These are phyloP conservation scores for Pseudotulostoma volvatum DNA, from an alignment of 495 filamentous ascomycete genomes.

Conservation along the genomic window DNA sequence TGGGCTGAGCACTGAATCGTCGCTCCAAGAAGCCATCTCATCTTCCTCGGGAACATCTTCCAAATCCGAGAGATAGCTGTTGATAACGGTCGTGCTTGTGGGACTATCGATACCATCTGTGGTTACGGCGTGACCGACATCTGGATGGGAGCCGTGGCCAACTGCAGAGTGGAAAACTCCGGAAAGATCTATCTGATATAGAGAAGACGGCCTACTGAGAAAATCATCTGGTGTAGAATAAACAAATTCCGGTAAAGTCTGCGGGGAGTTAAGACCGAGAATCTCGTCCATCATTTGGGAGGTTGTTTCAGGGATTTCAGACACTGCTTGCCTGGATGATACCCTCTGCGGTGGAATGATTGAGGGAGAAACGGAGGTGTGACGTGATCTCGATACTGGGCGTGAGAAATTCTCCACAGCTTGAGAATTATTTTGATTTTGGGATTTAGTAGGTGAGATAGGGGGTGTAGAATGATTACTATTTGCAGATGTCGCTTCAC, in stretches of 20 bases:
- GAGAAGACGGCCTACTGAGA: conserved; percentile 9
- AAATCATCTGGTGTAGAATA: conserved; percentile 15
- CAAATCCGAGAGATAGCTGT: conserved; percentile 29
- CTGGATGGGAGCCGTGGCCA: too few relatives aligned
- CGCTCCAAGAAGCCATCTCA: conserved; percentile 19
- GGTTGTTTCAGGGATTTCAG: conserved; percentile 22
- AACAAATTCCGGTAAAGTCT: conserved; percentile 20
- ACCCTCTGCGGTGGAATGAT: conserved; percentile 15
- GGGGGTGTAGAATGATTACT: conserved; percentile 11
- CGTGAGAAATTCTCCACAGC: conserved; percentile 35
- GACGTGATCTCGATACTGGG: conserved; percentile 23
- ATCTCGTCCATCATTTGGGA: conserved; percentile 30
- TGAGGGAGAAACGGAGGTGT: conserved; percentile 17
- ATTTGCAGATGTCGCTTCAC: conserved; percentile 10
- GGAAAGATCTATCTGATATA: conserved; percentile 9
- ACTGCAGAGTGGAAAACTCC: conserved; percentile 8
- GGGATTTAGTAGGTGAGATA: too few relatives aligned
- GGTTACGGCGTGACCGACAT: conserved; percentile 22
- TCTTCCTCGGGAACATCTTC: conserved; percentile 63
- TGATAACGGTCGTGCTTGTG: conserved; percentile 27
- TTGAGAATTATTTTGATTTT: conserved; percentile 25
- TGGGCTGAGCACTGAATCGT: conserved; percentile 10
- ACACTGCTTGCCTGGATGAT: conserved; percentile 9
- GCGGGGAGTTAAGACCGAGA: conserved; percentile 17
- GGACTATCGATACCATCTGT: conserved; percentile 23